Evolutionary conservation across 164 flowering plant genomes (phyloP).

Genomic region (Pachysandra terminalis): DNA sequence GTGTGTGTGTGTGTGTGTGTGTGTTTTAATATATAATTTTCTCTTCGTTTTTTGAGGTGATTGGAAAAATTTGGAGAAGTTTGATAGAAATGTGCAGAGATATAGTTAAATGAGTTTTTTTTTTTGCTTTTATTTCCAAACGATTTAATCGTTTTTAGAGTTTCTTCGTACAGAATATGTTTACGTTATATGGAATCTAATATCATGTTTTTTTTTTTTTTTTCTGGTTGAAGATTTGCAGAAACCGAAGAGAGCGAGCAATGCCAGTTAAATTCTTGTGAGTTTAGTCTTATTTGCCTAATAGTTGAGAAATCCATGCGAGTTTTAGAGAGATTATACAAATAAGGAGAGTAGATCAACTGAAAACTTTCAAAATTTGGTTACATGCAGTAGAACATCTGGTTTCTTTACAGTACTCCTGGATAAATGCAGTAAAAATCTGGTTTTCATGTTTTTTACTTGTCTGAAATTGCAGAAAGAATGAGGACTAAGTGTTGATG

Average conservation of each 20-base stretch:
- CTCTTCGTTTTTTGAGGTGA: neutral
- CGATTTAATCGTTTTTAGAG: neutral
- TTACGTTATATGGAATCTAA: neutral
- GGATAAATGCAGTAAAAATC: neutral
- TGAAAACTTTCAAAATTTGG: neutral
- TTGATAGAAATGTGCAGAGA: too few species aligned
- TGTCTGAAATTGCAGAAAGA: neutral
- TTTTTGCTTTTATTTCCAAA: conserved; percentile 1
- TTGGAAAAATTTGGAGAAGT: too few species aligned
- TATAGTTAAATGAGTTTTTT: too few species aligned
- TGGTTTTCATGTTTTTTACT: neutral
- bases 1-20: too few species aligned
- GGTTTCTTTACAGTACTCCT: neutral
- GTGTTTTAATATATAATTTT: too few species aligned
- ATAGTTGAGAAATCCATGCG: neutral
- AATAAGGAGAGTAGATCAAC: neutral
- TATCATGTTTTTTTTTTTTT: neutral
- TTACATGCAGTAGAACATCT: neutral
- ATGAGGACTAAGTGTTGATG: neutral
- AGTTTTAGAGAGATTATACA: neutral
- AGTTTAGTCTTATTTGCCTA: neutral
- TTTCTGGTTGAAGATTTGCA: neutral
- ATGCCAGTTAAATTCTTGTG: conserved; percentile 2
- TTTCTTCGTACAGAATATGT: neutral
- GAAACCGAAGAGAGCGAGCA: conserved; percentile 6